Evolutionary conservation across 2,329 filamentous ascomycete species (phyloP), one percentile per base, ranked within the genome.

Genomic region (Aspergillus pseudonomiae): DNA sequence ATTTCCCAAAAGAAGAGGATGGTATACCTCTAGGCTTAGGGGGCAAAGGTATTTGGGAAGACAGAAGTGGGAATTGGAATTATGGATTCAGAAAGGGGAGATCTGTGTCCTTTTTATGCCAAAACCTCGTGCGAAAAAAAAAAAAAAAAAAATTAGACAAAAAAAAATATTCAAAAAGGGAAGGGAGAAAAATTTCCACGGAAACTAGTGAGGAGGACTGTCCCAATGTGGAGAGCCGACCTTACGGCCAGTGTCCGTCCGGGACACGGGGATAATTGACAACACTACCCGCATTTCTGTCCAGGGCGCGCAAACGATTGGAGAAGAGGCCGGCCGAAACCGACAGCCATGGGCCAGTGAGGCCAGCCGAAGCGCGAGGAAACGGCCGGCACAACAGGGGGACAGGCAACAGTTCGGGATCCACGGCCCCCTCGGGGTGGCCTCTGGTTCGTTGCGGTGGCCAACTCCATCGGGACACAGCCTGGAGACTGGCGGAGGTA

Each of bases 271-370:
- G 53, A 54, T 32, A 43, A 57, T 28, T 36, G 52, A 14, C 34
- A 54, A 16, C 10, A 43, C 14, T 58, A 46, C 39, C 60, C 45
- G 32, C 39, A 53, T 48, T 41, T 54, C 48, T 9, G 28, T 36
- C 28, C 57, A 59, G 45, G 28, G 2, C 24, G 36, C 21, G 52
- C 54, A 53, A 57, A 59, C 46, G 39, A 63, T 63, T 52, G 54
- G 50, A 63, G 66, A 63, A 54, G 41, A 53, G 65, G 60, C 65
- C 70, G 68, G 67, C 63, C 66, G 65, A 70, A 67, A 61, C 63
- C 69, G 67, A 69, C 56, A 56, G 50, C 7, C 14, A 36, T 58
- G 39, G 24, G 43, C 61, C 63, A 65, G 63, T 63, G 36, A 65
- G 57, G 46, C 57, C 36, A 34, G 55, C 39, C 61, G 61, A 52